A percentile compares a stretch with the other conserved stretches of the same genome.
These are phyloP conservation scores for Candida pseudoviswanathii DNA, from an alignment of 1,139 yeast species.

Conservation along the genomic window DNA sequence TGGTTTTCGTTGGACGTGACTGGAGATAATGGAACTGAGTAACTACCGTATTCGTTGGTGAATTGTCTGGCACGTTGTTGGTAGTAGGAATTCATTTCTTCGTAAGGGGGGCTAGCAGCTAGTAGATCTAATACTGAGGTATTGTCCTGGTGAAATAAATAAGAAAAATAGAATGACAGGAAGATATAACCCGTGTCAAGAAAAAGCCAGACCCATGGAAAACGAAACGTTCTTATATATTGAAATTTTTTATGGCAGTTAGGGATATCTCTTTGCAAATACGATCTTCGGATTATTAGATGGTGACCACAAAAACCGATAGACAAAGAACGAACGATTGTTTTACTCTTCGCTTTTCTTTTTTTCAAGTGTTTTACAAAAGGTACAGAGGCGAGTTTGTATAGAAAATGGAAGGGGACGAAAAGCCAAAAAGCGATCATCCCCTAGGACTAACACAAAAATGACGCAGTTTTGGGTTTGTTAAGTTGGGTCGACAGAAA, in stretches of 20 bases:
- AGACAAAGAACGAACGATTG: constrained; percentile 1
- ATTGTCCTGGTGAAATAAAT: background rate
- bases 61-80: constrained; percentile 6
- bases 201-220: background rate
- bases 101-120: background rate
- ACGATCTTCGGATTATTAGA: constrained; percentile 1
- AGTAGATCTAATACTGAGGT: background rate
- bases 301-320: background rate
- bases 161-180: background rate
- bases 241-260: background rate
- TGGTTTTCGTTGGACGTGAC: constrained; percentile 11
- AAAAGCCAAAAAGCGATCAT: too few species aligned
- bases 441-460: too few species aligned
- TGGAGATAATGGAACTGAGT: constrained; percentile 21
- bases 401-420: background rate
- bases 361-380: background rate
- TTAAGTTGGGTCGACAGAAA: background rate
- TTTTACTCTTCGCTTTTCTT: background rate
- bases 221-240: background rate
- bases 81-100: background rate
- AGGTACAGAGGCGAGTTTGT: background rate
- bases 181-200: background rate
- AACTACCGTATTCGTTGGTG: constrained; percentile 7
- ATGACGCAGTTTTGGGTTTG: too few species aligned
- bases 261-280: background rate